Conservation (phyloP, 495 filamentous ascomycete genomes). For the Penicillium macrosclerotiorum region DNA sequence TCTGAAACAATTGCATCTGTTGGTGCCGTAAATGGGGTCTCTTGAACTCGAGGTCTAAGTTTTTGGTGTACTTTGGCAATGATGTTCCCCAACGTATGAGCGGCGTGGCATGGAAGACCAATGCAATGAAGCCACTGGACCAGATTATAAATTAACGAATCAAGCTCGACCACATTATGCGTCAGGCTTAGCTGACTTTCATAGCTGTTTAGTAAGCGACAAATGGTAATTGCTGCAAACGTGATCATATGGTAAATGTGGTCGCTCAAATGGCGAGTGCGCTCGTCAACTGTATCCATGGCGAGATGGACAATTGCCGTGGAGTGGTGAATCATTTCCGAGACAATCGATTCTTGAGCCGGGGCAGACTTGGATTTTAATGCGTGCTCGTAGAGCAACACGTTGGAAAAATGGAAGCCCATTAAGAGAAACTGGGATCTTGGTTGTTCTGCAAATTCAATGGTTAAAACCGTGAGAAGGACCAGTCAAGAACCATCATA, state of each 20-base stretch:
- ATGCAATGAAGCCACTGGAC: conserved; percentile 44
- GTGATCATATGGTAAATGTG: conserved; percentile 52
- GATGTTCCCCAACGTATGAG: conserved; percentile 42
- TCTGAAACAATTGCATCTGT: conserved; percentile 12
- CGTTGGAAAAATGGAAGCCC: conserved; percentile 47
- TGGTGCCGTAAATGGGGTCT: conserved; percentile 1
- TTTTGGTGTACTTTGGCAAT: conserved; percentile 27
- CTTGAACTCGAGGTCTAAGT: conserved; percentile 16
- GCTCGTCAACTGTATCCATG: conserved; percentile 46
- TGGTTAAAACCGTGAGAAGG: background rate
- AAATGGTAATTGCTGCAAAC: conserved; percentile 43
- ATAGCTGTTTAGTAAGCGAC: conserved; percentile 36
- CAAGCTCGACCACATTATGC: conserved; percentile 30
- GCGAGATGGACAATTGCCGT: conserved; percentile 41
- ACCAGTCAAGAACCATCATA: conserved; percentile 11
- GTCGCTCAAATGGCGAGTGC: conserved; percentile 44
- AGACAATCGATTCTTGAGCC: conserved; percentile 35
- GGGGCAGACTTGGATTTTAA: conserved; percentile 35
- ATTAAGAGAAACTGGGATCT: conserved; percentile 48
- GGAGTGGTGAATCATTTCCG: conserved; percentile 44
- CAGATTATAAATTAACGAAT: conserved; percentile 31
- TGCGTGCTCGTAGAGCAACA: conserved; percentile 40
- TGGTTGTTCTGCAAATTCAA: conserved; percentile 33
- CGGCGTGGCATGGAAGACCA: conserved; percentile 44
- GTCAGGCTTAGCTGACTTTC: conserved; percentile 28